Percentiles rank a stretch among this genome's conserved stretches.
Conservation (phyloP, 768 basidiomycete species). For the Candolleomyces eurysporus region DNA sequence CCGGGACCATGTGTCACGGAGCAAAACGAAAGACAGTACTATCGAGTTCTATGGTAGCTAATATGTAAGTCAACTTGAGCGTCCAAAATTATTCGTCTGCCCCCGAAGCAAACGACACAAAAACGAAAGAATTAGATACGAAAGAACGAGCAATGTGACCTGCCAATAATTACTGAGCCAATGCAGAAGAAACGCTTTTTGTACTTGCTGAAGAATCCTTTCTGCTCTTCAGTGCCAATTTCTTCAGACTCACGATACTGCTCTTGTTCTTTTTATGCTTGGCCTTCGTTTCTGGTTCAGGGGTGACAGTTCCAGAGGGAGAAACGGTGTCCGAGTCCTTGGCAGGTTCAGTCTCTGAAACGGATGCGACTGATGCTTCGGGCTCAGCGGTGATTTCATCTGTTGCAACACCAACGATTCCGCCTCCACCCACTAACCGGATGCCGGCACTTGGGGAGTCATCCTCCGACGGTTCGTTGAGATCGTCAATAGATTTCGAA, state of each 20-base stretch:
- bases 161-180: slow-evolving; percentile 1
- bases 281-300: slow-evolving; percentile 28
- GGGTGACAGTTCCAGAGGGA: slow-evolving; percentile 14
- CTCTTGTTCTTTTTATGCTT: slow-evolving; percentile 58
- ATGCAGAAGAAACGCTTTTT: slow-evolving; percentile 32
- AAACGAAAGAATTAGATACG: slow-evolving; percentile 1
- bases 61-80: background rate
- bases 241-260: slow-evolving; percentile 54
- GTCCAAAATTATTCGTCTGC: too few species aligned
- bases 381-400: slow-evolving; percentile 24
- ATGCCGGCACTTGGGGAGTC: slow-evolving; percentile 43
- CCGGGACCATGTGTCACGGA: background rate
- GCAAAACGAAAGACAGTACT: background rate
- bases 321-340: slow-evolving; percentile 36
- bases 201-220: slow-evolving; percentile 49
- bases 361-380: slow-evolving; percentile 16
- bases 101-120: background rate
- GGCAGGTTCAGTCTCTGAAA: slow-evolving; percentile 1
- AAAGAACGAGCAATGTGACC: background rate
- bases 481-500: background rate
- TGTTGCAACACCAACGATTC: slow-evolving; percentile 36
- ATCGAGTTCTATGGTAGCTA: slow-evolving; percentile 1
- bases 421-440: slow-evolving; percentile 58
- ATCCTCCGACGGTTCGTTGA: slow-evolving; percentile 8
- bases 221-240: slow-evolving; percentile 45